Conservation (phyloP, 345 rosid genomes). For the Nephelium lappaceum region DNA sequence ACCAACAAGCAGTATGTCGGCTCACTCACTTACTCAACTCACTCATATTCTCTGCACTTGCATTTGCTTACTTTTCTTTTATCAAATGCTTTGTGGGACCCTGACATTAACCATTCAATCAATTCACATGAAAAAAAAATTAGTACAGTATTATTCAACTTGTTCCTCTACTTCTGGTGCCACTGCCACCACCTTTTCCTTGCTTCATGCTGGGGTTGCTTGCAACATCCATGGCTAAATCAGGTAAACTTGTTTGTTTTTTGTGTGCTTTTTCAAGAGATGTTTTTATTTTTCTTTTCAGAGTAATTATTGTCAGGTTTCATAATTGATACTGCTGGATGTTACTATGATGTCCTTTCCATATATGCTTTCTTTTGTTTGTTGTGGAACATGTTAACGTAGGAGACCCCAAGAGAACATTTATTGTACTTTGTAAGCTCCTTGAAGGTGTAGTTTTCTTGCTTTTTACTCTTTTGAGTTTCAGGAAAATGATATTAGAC, state of each 20-base stretch:
- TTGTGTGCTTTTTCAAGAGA: constrained; percentile 11
- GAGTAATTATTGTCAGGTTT: too few relatives aligned
- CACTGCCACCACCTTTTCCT: constrained; percentile 20
- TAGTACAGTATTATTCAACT: constrained; percentile 30
- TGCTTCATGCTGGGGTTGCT: constrained; percentile 27
- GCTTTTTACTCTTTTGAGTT: not conserved
- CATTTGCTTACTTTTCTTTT: not conserved
- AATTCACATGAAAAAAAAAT: constrained; percentile 25
- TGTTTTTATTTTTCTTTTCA: not conserved
- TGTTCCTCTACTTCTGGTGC: constrained; percentile 29
- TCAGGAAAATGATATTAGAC: not conserved
- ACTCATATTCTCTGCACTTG: constrained; percentile 33
- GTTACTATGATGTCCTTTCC: not conserved
- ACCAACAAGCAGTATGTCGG: not conserved
- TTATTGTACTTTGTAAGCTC: not conserved
- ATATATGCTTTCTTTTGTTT: not conserved
- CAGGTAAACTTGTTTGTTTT: constrained; percentile 36
- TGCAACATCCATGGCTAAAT: constrained; percentile 40
- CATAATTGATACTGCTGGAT: not conserved
- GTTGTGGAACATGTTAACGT: not conserved
- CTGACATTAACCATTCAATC: constrained; percentile 40
- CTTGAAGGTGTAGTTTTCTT: not conserved
- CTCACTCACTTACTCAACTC: not conserved
- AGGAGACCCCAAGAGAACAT: not conserved
- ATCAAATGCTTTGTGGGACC: constrained; percentile 65